These are phyloP conservation scores for Gossypium laxum DNA, from an alignment of 441 rosid genomes.

Conservation along the genomic window DNA sequence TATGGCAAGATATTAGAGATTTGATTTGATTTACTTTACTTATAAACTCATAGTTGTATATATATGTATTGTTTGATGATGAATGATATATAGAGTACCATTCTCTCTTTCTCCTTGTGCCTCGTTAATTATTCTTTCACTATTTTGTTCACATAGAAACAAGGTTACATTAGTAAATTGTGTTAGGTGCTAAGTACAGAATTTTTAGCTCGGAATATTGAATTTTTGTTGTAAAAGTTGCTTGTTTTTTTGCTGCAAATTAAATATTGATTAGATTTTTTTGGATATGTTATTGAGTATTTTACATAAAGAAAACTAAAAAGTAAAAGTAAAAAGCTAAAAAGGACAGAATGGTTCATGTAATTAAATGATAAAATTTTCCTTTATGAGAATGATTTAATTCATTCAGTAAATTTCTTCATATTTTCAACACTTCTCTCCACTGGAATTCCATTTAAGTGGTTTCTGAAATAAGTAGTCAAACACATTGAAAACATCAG, in stretches of 20 bases:
- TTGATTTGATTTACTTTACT: too few species aligned
- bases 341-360: neutral
- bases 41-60: too few species aligned
- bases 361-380: neutral
- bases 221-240: neutral
- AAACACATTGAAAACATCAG: neutral
- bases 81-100: too few species aligned
- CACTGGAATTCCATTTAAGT: neutral
- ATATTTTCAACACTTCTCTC: neutral
- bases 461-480: neutral
- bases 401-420: neutral
- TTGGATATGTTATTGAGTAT: neutral
- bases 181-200: neutral
- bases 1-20: too few species aligned
- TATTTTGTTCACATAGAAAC: neutral
- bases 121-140: too few species aligned
- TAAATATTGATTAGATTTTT: neutral
- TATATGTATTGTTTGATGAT: too few species aligned
- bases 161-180: neutral
- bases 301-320: neutral
- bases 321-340: neutral
- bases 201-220: neutral
- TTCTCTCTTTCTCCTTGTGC: too few species aligned
- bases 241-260: neutral
- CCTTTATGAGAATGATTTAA: neutral